These are phyloP conservation scores for Cercospora janseana DNA, from an alignment of 2,329 filamentous ascomycete species.

Conservation along the genomic window DNA sequence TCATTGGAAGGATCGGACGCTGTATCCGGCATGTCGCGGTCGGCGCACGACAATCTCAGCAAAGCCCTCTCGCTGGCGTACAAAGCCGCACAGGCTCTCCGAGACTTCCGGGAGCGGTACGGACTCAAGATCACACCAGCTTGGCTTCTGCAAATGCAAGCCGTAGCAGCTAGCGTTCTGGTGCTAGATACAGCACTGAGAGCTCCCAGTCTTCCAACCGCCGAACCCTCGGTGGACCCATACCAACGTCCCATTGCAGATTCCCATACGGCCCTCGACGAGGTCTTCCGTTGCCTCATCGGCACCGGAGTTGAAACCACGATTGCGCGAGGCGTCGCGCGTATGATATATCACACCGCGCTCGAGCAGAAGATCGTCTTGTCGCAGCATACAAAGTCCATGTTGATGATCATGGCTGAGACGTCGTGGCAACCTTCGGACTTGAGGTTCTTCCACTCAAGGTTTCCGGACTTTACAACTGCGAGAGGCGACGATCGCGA, in stretches of 20 bases:
- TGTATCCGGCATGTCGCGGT: neutral
- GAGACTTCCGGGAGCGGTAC: conserved; percentile 17
- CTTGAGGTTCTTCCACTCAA: conserved; percentile 8
- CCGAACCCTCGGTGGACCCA: neutral
- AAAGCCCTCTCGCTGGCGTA: conserved; percentile 16
- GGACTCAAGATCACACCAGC: conserved; percentile 18
- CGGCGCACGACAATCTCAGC: conserved; percentile 10
- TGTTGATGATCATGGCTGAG: conserved; percentile 21
- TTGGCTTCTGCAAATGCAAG: conserved; percentile 17
- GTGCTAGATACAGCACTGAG: conserved; percentile 13
- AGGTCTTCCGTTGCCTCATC: conserved; percentile 22
- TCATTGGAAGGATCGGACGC: neutral
- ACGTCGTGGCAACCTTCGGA: conserved; percentile 22
- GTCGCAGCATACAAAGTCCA: neutral
- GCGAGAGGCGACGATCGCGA: conserved; percentile 3
- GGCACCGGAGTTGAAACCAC: conserved; percentile 18
- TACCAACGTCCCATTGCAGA: neutral
- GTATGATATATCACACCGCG: conserved; percentile 22
- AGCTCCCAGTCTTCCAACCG: neutral
- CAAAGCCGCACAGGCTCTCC: conserved; percentile 17
- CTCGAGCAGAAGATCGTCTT: conserved; percentile 13
- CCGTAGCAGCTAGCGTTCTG: conserved; percentile 15
- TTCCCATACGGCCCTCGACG: conserved; percentile 20
- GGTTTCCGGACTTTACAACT: conserved; percentile 18
- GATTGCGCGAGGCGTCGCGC: conserved; percentile 16